Base-by-base conservation (phyloP, 192 early-diverging fungal genomes). In the Coemansia sp. region DNA sequence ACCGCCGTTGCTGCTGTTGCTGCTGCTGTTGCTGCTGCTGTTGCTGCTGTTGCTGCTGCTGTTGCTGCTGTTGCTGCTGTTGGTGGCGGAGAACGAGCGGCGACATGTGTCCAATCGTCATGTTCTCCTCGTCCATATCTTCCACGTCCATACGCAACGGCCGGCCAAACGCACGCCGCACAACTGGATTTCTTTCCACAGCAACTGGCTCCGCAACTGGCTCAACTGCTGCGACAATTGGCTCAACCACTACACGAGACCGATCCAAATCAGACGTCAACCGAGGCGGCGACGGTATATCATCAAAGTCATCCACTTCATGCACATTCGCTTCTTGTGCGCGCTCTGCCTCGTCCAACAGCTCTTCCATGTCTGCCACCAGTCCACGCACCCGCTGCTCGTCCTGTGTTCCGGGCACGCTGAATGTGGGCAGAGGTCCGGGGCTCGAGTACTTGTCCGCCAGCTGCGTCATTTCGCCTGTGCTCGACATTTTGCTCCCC, bases 81-180 rank as follows among this genome's bases (percentile, higher is more conserved):
- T 48, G 25, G 52, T 65, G 59, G 15, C 76, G 76, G 46, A 64
- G 57, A 6, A 64, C 76, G 19, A 79, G 61, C 14, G 76, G 76
- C 10, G 76, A 79, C 66, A 79, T 68, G 22, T 72, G 75, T 3
- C 75, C 71, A n/a, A 78, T 72, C 10, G 75, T 78, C 75, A 78
- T 72, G 60, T 79, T 62, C n/a, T 73, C 76, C 4, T 20, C 62
- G 49, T 72, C 76, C 68, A 70, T 60, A 14, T 59, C 60, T 51
- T 66, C 71, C 0, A 59, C 17, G n/a, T 63, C 64, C 76, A 73
- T 79, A 1, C 36, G 55, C 8, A 70, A 38, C n/a, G 58, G 64
- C 0, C 58, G 52, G 2, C 69, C 74, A 71, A 77, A 77, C 42
- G 68, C 71, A 15, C 74, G 60, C 2, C 60, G 56, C 21, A 10